Base-by-base conservation (phyloP, 2,329 filamentous ascomycete species). In the Neocatenulostroma microsporum region DNA sequence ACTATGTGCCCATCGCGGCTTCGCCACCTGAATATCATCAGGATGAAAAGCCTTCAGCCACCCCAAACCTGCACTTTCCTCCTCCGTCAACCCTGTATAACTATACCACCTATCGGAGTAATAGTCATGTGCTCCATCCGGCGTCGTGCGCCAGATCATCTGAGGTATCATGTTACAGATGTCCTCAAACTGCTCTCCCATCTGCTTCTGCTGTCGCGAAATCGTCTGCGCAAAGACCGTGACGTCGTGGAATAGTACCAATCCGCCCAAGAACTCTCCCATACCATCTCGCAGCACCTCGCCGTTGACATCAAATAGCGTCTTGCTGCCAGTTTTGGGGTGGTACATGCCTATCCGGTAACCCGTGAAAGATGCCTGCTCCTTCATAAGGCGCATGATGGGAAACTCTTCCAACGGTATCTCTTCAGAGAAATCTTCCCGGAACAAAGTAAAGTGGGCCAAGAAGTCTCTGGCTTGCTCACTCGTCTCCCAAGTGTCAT, bases 41-140 rank as follows among this genome's bases (percentile, higher is more conserved):
- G 74, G 73, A 48, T 87, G 82, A 45, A 86, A 82, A 0, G 76
- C 70, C 3, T 68, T 61, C 49, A 67, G 63, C 80, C 81, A 85
- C 2, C 72, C 72, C 20, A 66, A 52, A 0, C 81, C 82, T 2
- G 81, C 47, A 18, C 76, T 82, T 8, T 78, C 65, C 29, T 81
- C 74, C 8, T 69, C 66, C 0, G 69, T 70, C 17, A 86, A 20
- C 0, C 84, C 81, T 0, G 84, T 88, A 49, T 84, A 88, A n/a
- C 76, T 72, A 51, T 84, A 84, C 81, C 83, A 89, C n/a, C 79
- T 67, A 30, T 76, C 73, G 40, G 82, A 84, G 58, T 80, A 88
- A 61, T 84, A 88, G 49, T 88, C 82, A 47, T 76, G 70, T 18
- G 64, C 49, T 0, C 84, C 83, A 12, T 81, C 73, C 0, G 80